These are phyloP conservation scores for Nitzschia palea DNA, from an alignment of 108 stramenopile genomes.

Conservation along the genomic window DNA sequence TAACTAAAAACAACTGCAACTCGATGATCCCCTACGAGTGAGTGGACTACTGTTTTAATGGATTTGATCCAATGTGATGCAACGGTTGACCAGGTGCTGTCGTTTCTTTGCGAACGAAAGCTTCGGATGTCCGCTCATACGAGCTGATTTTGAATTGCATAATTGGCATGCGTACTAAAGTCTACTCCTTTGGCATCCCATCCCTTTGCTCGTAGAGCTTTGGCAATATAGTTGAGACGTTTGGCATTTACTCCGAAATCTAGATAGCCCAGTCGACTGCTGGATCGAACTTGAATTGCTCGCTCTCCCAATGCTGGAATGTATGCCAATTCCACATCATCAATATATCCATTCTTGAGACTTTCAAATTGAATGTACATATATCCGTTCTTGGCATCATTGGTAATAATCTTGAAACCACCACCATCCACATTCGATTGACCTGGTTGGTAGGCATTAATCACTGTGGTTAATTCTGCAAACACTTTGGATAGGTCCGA, in stretches of 20 bases:
- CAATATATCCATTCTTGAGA: conserved; percentile 64
- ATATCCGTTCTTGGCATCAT: conserved; percentile 67
- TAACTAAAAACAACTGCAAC: no score
- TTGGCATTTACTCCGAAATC: conserved; percentile 88
- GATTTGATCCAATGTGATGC: no score
- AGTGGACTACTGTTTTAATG: no score
- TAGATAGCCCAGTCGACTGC: conserved; percentile 73
- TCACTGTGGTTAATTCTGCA: conserved; percentile 52
- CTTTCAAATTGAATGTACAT: conserved; percentile 82
- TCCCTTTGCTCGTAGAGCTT: conserved; percentile 53
- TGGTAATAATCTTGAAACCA: conserved; percentile 78
- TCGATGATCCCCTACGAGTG: no score
- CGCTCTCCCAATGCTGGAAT: conserved; percentile 37
- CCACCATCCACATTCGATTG: conserved; percentile 84
- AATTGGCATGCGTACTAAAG: conserved; percentile 64
- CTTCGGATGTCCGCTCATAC: no score
- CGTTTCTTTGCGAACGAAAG: no score
- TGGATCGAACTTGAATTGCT: conserved; percentile 68
- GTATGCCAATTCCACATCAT: conserved; percentile 25
- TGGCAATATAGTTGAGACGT: conserved; percentile 77
- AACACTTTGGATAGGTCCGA: conserved; percentile 53
- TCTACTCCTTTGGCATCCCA: conserved; percentile 80
- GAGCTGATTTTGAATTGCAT: conserved; percentile 63
- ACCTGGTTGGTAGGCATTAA: conserved; percentile 72
- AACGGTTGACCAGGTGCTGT: no score